Evolutionary conservation across 345 rosid species (phyloP), one percentile per base, ranked within the genome.

Genomic region (Populus euphratica): DNA sequence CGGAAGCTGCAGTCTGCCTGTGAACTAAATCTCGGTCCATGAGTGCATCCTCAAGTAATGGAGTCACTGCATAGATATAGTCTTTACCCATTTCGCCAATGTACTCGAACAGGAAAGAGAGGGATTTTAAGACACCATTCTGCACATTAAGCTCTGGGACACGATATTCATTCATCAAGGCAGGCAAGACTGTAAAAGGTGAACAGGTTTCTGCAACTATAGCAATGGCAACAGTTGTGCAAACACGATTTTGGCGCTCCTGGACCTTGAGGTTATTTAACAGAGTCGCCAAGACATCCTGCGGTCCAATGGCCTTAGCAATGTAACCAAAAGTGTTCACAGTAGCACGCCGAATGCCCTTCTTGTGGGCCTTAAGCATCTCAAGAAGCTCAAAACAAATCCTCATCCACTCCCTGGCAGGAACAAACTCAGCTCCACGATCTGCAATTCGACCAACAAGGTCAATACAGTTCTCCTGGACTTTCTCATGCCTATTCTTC

Each of bases 331-430:
- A 96, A 35, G 99, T 96, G 81, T 96, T 96, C 74, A 96, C 99
- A 0, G 97, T 94, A 38, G 99, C 98, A 77, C 99, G 88, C 1
- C 99, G 90, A 65, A 96, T 94, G 50, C 99, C 99, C 87, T 96
- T 96, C 85, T 96, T 96, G 88, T 96, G 99, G 52, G 99, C 99
- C 76, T 96, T 93, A n/a, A 96, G 98, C 99, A 96, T 96, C 87
- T 96, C 99, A 10, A 96, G 95, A 65, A 96, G 95, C 90, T 96
- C 99, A 71, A 96, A 96, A 82, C 97, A 93, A 41, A 96, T 96
- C 85, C 97, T 88, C 99, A 96, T 96, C 99, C 98, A 92, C 83
- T 96, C 99, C 80, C 98, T 93, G 27, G 99, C 99, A 17, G 99
- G 98, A 74, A 96, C 98, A 85, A 96, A 96, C 94, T 96, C 98